Evolutionary conservation across 2,329 filamentous ascomycete genomes (phyloP).

Genomic region (Trichoderma oligosporum): DNA sequence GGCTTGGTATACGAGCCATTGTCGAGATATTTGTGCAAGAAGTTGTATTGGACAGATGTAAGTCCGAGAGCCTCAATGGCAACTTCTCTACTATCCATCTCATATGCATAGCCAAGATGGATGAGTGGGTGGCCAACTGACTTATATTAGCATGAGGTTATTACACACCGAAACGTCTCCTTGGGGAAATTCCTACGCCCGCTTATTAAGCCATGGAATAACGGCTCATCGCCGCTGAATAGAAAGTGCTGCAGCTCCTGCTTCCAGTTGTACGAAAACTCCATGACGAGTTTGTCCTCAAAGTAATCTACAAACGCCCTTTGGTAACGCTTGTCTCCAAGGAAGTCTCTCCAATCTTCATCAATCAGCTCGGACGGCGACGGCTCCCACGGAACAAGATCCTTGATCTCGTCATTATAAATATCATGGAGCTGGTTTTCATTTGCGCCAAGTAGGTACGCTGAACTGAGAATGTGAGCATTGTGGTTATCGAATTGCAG

Average conservation of each 20-base stretch:
- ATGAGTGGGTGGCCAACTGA: constrained; percentile 88
- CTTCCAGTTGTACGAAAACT: constrained; percentile 79
- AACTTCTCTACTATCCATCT: constrained; percentile 78
- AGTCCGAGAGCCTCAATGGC: constrained; percentile 84
- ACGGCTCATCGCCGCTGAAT: constrained; percentile 67
- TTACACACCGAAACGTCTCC: constrained; percentile 1
- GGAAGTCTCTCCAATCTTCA: constrained; percentile 80
- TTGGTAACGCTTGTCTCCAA: constrained; percentile 78
- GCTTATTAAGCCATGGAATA: constrained; percentile 75
- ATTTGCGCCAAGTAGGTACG: constrained; percentile 78
- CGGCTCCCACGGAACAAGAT: constrained; percentile 75
- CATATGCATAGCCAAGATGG: constrained; percentile 89
- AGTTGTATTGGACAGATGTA: constrained; percentile 55
- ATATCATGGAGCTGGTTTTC: constrained; percentile 70
- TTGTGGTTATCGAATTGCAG: constrained; percentile 77
- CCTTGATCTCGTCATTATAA: constrained; percentile 71
- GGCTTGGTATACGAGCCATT: constrained; percentile 66
- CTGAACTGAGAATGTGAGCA: constrained; percentile 76
- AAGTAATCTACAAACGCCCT: constrained; percentile 92
- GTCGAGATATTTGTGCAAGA: constrained; percentile 65
- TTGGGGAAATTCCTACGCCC: constrained; percentile 56
- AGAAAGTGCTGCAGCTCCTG: constrained; percentile 71
- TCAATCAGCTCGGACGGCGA: constrained; percentile 79
- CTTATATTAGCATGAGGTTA: constrained; percentile 22
- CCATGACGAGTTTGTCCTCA: constrained; percentile 78